These are phyloP conservation scores for Citrullus colocynthis DNA, from an alignment of 306 rosid genomes.

Conservation along the genomic window DNA sequence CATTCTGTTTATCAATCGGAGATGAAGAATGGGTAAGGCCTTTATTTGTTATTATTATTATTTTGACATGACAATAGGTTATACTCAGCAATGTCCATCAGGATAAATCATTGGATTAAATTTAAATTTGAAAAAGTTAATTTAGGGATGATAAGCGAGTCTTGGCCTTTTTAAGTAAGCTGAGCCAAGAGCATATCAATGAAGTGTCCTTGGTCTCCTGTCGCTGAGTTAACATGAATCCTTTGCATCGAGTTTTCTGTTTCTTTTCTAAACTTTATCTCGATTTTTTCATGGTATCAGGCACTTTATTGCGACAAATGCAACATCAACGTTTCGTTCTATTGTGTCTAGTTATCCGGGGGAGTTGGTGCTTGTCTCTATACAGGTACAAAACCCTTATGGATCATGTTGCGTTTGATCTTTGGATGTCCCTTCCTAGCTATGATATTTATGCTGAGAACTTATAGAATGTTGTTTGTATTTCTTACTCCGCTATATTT, in stretches of 20 bases:
- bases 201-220: not conserved
- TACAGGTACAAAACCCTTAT: constrained; percentile 48
- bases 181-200: too few species aligned
- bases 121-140: not conserved
- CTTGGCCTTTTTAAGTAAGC: not conserved
- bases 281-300: constrained; percentile 26
- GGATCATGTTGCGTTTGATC: not conserved
- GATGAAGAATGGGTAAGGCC: constrained; percentile 51
- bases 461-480: not conserved
- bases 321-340: constrained; percentile 74
- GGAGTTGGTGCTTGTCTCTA: constrained; percentile 56
- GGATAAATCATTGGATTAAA: not conserved
- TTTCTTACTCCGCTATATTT: not conserved
- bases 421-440: not conserved
- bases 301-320: constrained; percentile 68
- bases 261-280: constrained; percentile 1
- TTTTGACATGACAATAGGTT: not conserved
- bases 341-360: constrained; percentile 68
- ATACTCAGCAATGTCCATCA: not conserved
- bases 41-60: not conserved
- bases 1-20: constrained; percentile 30
- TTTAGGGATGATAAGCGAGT: not conserved
- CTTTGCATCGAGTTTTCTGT: not conserved
- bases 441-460: not conserved
- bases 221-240: not conserved